Evolutionary conservation across 352 stramenopile genomes (phyloP), one percentile per base, ranked within the genome.

Genomic region (Sclerospora graminicola): DNA sequence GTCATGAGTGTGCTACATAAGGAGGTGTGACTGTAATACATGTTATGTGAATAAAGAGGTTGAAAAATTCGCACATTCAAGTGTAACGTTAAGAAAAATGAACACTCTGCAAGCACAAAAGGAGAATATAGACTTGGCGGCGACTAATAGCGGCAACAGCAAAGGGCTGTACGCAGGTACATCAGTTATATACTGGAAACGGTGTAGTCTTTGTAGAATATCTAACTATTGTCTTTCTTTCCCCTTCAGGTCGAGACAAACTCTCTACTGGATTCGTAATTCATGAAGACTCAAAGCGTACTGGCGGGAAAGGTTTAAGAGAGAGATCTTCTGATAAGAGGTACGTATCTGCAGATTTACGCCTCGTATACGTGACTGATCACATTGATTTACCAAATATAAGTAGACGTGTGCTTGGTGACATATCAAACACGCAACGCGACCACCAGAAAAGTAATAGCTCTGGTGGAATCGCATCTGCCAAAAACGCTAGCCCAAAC

Each of bases 371-470:
- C 21, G 4, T 26, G 4, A 26, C 21, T 3, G 13, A 7, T 24
- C 36, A 30, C 15, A 4, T 5, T 3, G 2, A 14, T 41, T 15
- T 32, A 15, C 8, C 4, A 32, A 10, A 23, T 36, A 8, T 38
- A 19, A 60, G 48, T 21, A 87, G 77, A 60, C 77, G 77, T 36
- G 74, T 55, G 20, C 59, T 89, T 3, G 60, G 69, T 6, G 77
- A 89, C 44, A 89, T 89, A 30, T 89, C 77, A 16, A 89, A 89
- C 59, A 71, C 78, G 35, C 70, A 83, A 32, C 61, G 59, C 18
- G 75, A 65, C 31, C 45, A 42, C 37, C 57, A 58, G 9, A 48
- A 21, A 2, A 38, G 38, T 33, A 53, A 32, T 16, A 50, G 51
- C 8, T 24, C 32, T 13, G 39, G 27, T 29, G 44, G 24, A 0